Base-by-base conservation (phyloP, 2,329 filamentous ascomycete species). In the Graphilbum fragrans region DNA sequence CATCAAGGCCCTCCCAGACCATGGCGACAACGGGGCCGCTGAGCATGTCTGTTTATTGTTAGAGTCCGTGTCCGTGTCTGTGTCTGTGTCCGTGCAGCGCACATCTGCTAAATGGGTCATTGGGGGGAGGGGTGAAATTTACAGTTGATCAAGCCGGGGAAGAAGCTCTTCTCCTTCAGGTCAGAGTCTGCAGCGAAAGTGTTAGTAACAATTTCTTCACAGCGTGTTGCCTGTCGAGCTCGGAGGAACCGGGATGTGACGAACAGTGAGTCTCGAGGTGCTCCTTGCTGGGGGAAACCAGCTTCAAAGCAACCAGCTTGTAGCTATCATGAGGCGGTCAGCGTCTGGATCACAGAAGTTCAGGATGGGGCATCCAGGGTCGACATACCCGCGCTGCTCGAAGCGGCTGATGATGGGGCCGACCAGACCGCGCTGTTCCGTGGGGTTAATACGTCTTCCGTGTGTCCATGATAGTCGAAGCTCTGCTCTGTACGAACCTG, bases 1-100 rank as follows among this genome's bases (percentile, higher is more conserved):
- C 92, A 62, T 98, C 88, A 77, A 84, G 85, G 63, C 92, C 92
- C 71, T 98, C 88, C 92, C 92, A 98, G 70, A 98, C 83, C 90
- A 96, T 98, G 74, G 92, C 92, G 75, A 77, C 82, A 73, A 98
- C 90, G 65, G 92, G 92, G 65, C 92, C 92, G 66, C 81, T 88
- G 66, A 79, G 72, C 92, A 96, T 98, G 80, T 96, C 87, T 94
- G 52, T 48, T 22, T 43, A 53, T 48, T 37, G 35, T 31, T 45
- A 57, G 29, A 52, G 43, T 19, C 29, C n/a, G 14, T 5, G 5
- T 7, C 29, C 14, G 5, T 8, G 29, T 5, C 4, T 16, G 29
- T 14, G n/a, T 29, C 25, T 29, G 25, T 29, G 8, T 29, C 25
- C n/a, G n/a, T n/a, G n/a, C n/a, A n/a, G n/a, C n/a, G n/a, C n/a